Conservation (phyloP, 257 asterid genomes). For the Solanum dulcamara region DNA sequence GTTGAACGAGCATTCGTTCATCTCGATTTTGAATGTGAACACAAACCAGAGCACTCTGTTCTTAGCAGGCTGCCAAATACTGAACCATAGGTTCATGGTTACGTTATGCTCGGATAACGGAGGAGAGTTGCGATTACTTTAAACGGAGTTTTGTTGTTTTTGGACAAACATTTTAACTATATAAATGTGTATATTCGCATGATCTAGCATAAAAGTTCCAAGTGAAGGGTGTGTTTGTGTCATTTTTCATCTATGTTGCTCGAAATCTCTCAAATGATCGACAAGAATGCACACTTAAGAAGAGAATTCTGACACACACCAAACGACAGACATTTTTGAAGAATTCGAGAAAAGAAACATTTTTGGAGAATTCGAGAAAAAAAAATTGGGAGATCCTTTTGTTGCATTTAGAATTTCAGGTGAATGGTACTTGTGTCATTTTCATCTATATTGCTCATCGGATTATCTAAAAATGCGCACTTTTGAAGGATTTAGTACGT, state of each 20-base stretch:
- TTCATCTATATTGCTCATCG: background rate
- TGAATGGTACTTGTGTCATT: background rate
- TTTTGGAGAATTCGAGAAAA: background rate
- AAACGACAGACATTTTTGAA: too few species aligned
- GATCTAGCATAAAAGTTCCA: background rate
- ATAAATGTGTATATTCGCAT: background rate
- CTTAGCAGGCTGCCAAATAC: constrained; percentile 61
- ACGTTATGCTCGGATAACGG: background rate
- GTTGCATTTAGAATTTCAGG: background rate
- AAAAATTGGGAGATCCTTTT: background rate
- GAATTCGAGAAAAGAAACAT: background rate
- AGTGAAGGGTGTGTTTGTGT: background rate
- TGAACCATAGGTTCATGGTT: constrained; percentile 34
- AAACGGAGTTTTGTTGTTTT: background rate
- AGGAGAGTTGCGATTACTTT: background rate
- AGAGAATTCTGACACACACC: background rate
- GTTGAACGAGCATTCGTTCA: constrained; percentile 95
- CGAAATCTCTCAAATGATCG: background rate
- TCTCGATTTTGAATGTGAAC: constrained; percentile 69
- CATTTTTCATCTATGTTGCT: background rate
- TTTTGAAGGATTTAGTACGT: rapidly evolving
- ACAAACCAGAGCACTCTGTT: constrained; percentile 82
- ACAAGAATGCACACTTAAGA: background rate
- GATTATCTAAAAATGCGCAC: background rate
- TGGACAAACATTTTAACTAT: background rate